Evolutionary conservation across 2,329 filamentous ascomycete species (phyloP), one percentile per base, ranked within the genome.

Genomic region (Aspergillus piperis): DNA sequence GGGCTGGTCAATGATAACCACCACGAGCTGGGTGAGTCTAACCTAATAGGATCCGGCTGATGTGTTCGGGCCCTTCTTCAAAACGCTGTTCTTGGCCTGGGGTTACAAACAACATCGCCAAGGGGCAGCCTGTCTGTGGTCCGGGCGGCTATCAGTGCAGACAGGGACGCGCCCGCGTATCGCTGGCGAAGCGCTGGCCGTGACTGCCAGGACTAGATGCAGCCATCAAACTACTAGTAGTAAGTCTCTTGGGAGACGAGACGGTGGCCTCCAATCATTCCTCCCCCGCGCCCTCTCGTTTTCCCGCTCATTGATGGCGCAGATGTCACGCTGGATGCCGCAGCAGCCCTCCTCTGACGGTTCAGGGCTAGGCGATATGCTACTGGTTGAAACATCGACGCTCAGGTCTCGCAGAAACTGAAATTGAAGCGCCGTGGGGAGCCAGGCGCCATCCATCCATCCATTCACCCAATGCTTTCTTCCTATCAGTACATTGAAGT

Each of bases 381-480:
- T 71, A 27, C 68, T 70, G 3, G 68, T 69, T 8, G 70, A 5
- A 70, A 52, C 62, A 42, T 8, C 56, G 44, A 10, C 62, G 60
- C 27, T 55, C 57, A 21, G 63, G 59, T 38, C 56, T 66, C 19
- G 61, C 30, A 17, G 49, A 30, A 49, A 53, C 50, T 54, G 54
- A 60, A 17, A 25, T 59, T 17, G 48, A 32, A 19, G 39, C 53
- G 8, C 55, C 17, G n/a, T 58, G 52, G 8, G 48, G 27, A 8
- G 59, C 44, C 50, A 70, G 68, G 66, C 51, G 2, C 25, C 0
- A 27, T 27, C 73, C 76, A 17, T 77, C 81, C 54, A 86, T 79
- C 83, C 83, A 86, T 69, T 85, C 83, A 0, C 38, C 81, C 79
- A 67, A 86, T 84, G 48, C 79, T 81, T 66, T 84, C 82, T 67